Evolutionary conservation across 2,329 filamentous ascomycete genomes (phyloP).

Genomic region (Gaeumannomyces tritici): DNA sequence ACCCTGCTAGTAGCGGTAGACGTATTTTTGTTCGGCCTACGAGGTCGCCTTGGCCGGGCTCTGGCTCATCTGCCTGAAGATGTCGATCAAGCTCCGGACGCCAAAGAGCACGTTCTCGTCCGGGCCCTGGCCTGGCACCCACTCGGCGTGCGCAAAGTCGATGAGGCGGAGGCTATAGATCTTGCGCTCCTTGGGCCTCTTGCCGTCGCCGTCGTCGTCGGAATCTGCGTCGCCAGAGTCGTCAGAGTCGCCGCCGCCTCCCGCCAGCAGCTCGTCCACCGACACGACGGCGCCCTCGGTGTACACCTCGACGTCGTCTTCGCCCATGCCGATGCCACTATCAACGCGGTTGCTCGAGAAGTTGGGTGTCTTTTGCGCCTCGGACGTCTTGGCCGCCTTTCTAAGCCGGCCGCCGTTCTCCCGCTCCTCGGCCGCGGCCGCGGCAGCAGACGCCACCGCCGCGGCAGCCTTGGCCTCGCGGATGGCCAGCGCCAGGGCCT

Average conservation of each 20-base stretch:
- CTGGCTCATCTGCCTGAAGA: conserved; percentile 57
- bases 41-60: conserved; percentile 7
- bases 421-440: conserved; percentile 5
- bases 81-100: conserved; percentile 58
- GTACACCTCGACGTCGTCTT: conserved; percentile 19
- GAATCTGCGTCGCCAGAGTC: conserved; percentile 27
- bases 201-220: conserved; percentile 10
- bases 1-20: not conserved
- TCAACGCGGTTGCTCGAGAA: conserved; percentile 33
- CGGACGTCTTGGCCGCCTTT: conserved; percentile 8
- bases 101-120: conserved; percentile 78
- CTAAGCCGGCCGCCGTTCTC: conserved; percentile 5
- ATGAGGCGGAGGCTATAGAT: conserved; percentile 81
- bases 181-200: conserved; percentile 33
- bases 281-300: not conserved
- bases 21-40: not conserved
- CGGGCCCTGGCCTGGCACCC: conserved; percentile 70
- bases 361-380: not conserved
- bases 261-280: conserved; percentile 7
- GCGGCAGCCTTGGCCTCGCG: conserved; percentile 40
- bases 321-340: conserved; percentile 42
- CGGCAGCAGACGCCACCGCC: conserved; percentile 4
- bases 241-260: conserved; percentile 9
- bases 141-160: conserved; percentile 90
- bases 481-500: conserved; percentile 40